A percentile compares a stretch with the other conserved stretches of the same genome.
These are phyloP conservation scores for Parascedosporium putredinis DNA, from an alignment of 2,329 filamentous ascomycete genomes.

Conservation along the genomic window DNA sequence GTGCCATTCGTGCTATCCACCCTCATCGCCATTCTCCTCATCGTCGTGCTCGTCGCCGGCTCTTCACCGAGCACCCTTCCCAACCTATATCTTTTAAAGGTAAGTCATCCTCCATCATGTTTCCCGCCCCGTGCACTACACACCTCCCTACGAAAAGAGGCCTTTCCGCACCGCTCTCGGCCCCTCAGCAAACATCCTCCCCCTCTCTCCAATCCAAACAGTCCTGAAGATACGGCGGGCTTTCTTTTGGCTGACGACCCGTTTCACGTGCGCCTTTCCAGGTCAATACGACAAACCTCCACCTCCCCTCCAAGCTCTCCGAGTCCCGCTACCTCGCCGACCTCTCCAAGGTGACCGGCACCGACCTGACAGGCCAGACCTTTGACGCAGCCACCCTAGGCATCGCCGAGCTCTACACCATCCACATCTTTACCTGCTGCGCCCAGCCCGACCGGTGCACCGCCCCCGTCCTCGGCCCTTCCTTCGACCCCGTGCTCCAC, in stretches of 20 bases:
- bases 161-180: no score
- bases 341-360: constrained; percentile 19
- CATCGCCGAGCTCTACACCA: constrained; percentile 19
- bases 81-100: constrained; percentile 23
- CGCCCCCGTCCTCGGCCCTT: constrained; percentile 18
- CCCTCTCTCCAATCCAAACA: no score
- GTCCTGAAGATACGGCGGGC: no score
- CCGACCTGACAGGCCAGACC: constrained; percentile 21
- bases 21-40: constrained; percentile 16
- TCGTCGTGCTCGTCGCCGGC: constrained; percentile 21
- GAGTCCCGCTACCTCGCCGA: constrained; percentile 21
- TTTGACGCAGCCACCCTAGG: constrained; percentile 18
- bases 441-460: constrained; percentile 16
- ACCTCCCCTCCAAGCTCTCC: constrained; percentile 20
- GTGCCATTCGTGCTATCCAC: constrained; percentile 16
- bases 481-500: constrained; percentile 20
- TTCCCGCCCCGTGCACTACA: no score
- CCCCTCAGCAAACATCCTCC: neutral
- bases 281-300: constrained; percentile 20
- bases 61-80: constrained; percentile 14
- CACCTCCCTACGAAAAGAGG: no score
- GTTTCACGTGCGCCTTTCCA: no score
- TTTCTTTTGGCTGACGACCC: no score
- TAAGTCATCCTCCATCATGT: constrained; percentile 8
- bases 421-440: constrained; percentile 23